A percentile compares a stretch with the other conserved stretches of the same genome.
Conservation (phyloP, 371 early-diverging fungal genomes). For the Saksenaea oblongispora region DNA sequence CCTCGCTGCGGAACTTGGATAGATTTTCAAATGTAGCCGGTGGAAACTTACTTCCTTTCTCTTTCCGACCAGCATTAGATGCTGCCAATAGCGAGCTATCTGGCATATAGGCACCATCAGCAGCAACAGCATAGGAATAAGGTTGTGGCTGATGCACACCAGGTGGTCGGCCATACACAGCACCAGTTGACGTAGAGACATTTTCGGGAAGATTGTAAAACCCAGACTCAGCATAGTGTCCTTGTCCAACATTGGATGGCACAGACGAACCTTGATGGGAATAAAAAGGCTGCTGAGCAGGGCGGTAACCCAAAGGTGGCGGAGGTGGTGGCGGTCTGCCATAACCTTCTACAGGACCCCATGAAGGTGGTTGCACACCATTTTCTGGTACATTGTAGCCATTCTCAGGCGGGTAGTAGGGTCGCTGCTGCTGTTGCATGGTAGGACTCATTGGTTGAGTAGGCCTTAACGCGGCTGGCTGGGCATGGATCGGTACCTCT, state of each 20-base stretch:
- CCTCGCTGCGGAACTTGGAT: slow-evolving; percentile 76
- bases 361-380: not conserved
- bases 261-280: slow-evolving; percentile 1
- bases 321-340: slow-evolving; percentile 7
- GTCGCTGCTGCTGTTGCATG: slow-evolving; percentile 1
- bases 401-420: not conserved
- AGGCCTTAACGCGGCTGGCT: not conserved
- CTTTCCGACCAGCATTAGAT: slow-evolving; percentile 26
- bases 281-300: slow-evolving; percentile 2
- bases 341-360: not conserved
- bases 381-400: not conserved
- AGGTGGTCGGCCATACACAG: not conserved
- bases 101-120: slow-evolving; percentile 28
- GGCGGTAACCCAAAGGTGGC: slow-evolving; percentile 2
- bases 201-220: not conserved
- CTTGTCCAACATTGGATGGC: not conserved
- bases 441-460: not conserved
- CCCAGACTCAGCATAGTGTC: not conserved
- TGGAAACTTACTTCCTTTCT: slow-evolving; percentile 28
- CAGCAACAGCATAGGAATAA: not conserved
- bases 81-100: slow-evolving; percentile 44
- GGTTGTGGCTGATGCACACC: not conserved
- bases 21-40: slow-evolving; percentile 66
- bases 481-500: not conserved
- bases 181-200: not conserved